These are phyloP conservation scores for Pseudovirgaria hyperparasitica DNA, from an alignment of 2,329 filamentous ascomycete genomes.

Conservation along the genomic window DNA sequence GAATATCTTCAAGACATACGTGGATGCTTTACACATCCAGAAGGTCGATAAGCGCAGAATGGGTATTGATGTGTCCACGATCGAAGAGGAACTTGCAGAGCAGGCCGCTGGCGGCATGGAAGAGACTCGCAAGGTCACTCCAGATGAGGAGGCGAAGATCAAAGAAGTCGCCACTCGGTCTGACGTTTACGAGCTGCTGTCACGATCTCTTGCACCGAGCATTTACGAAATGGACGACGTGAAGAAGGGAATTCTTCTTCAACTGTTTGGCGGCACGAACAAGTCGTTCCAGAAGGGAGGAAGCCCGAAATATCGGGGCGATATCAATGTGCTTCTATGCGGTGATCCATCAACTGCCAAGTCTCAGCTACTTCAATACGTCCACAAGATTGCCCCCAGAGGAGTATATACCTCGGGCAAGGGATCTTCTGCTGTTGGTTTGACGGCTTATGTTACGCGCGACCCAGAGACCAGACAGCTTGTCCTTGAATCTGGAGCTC, in stretches of 20 bases:
- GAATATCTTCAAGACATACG: constrained; percentile 94
- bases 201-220: constrained; percentile 82
- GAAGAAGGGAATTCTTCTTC: constrained; percentile 94
- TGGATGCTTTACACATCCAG: constrained; percentile 89
- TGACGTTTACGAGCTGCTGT: constrained; percentile 86
- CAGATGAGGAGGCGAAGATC: constrained; percentile 85
- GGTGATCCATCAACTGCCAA: constrained; percentile 96
- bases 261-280: constrained; percentile 95
- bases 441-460: constrained; percentile 65
- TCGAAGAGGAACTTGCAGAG: constrained; percentile 71
- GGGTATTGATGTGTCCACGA: constrained; percentile 79
- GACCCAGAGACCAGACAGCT: constrained; percentile 62
- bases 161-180: constrained; percentile 62
- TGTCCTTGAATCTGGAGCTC: constrained; percentile 61
- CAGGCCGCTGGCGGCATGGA: constrained; percentile 59
- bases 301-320: constrained; percentile 87
- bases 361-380: constrained; percentile 85
- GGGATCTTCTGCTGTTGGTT: constrained; percentile 62
- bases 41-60: constrained; percentile 93
- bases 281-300: constrained; percentile 96
- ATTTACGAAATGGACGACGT: constrained; percentile 98
- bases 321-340: constrained; percentile 94
- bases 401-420: constrained; percentile 68
- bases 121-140: constrained; percentile 68
- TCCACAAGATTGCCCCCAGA: constrained; percentile 94